These are phyloP conservation scores for Paxillus involutus DNA, from an alignment of 768 basidiomycete genomes.

Conservation along the genomic window DNA sequence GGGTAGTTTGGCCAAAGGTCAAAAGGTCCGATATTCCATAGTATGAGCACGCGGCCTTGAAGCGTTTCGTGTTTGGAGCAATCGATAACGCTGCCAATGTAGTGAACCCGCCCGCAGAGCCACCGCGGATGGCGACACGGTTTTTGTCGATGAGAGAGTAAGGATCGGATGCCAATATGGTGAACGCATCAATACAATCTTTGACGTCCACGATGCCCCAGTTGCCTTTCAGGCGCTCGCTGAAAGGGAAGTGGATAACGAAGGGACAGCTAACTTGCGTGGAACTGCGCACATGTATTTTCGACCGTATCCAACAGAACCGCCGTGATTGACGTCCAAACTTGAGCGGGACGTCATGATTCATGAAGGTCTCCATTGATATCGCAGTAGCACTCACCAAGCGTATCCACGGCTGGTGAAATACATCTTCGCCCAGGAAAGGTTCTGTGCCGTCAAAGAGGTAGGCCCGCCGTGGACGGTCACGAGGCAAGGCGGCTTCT, in stretches of 20 bases:
- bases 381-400: constrained; percentile 42
- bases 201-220: constrained; percentile 75
- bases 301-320: constrained; percentile 71
- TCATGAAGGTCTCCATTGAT: background rate
- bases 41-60: constrained; percentile 48
- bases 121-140: constrained; percentile 66
- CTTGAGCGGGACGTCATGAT: constrained; percentile 48
- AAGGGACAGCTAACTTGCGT: background rate
- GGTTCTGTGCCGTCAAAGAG: constrained; percentile 37
- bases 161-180: constrained; percentile 27
- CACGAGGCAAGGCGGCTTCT: constrained; percentile 66
- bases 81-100: constrained; percentile 46
- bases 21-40: constrained; percentile 66
- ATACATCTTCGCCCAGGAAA: constrained; percentile 56
- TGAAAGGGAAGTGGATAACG: constrained; percentile 20
- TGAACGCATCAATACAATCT: constrained; percentile 50
- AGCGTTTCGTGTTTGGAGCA: constrained; percentile 56
- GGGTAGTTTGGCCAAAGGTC: constrained; percentile 55
- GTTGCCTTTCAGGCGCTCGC: constrained; percentile 51
- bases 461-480: constrained; percentile 75
- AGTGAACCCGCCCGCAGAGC: constrained; percentile 73
- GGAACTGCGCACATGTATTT: constrained; percentile 45
- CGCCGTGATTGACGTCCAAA: constrained; percentile 75
- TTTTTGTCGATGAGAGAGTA: constrained; percentile 55
- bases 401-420: constrained; percentile 70